Evolutionary conservation across 1,284 basidiomycete species (phyloP), one percentile per base, ranked within the genome.

Genomic region (Melampsora americana): DNA sequence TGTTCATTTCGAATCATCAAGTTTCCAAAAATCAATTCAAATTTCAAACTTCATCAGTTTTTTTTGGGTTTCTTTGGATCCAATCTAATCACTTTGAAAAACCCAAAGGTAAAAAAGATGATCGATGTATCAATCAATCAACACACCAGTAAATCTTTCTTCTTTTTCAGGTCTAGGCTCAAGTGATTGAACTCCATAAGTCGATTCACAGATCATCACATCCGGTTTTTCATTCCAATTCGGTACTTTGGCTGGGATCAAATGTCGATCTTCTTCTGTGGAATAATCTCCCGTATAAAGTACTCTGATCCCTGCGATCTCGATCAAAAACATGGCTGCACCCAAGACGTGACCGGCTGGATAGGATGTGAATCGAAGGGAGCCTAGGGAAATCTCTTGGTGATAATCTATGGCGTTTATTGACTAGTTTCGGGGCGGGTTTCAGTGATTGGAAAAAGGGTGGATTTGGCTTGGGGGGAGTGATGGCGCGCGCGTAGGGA

Each of bases 241-340:
- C 23, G 95, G 95, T 14, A 98, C 86, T 83, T 98, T 94, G 0
- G 95, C 95, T 80, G 95, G 94, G 69, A 99, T 93, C 23, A 99
- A 87, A 86, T 99, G 95, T 35, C 95, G 88, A 82, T 99, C 95
- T 83, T 99, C 95, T 85, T 99, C 95, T 16, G 95, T 89, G 73
- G 93, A 96, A 83, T 98, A 98, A 84, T 99, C 95, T 56, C 95
- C 95, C 60, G 96, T 99, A 82, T 99, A 99, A 23, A 99, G 86
- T 74, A 99, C 92, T 82, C 90, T 92, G 61, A 97, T 87, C 16
- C 96, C 95, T 35, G 93, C 93, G 78, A 99, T 95, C 83, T 99
- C 95, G 82, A 99, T 94, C 79, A 98, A 86, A 84, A 91, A 99
- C 95, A 99, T 99, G 81, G 94, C 96, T 71, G 96, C 95, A 26